Conservation (phyloP, 2,329 filamentous ascomycete species). For the Ophiostoma populinum region DNA sequence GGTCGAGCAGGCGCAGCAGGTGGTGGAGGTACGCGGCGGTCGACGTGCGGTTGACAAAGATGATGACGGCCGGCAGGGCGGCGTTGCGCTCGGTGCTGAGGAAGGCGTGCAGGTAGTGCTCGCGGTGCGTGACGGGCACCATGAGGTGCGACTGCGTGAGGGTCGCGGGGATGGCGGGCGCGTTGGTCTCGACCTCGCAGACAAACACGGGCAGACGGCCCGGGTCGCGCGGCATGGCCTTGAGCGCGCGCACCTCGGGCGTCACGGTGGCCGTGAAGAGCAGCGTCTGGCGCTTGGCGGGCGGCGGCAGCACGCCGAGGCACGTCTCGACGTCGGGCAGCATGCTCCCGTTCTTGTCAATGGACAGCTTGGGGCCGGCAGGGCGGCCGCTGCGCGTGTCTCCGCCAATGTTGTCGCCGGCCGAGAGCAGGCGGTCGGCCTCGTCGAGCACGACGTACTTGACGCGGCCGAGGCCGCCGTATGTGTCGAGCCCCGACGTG, state of each 20-base stretch:
- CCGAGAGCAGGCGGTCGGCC: constrained; percentile 72
- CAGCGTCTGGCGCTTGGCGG: constrained; percentile 69
- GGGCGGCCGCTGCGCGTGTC: not conserved
- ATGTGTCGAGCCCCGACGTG: constrained; percentile 79
- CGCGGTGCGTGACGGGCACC: constrained; percentile 78
- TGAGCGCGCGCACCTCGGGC: constrained; percentile 73
- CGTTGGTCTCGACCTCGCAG: constrained; percentile 67
- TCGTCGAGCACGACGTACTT: constrained; percentile 87
- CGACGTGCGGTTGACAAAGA: constrained; percentile 85
- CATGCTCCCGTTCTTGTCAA: constrained; percentile 57
- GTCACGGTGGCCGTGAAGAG: constrained; percentile 95
- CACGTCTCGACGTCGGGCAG: constrained; percentile 87
- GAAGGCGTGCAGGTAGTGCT: constrained; percentile 85
- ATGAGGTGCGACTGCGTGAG: constrained; percentile 75
- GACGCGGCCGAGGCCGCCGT: constrained; percentile 61
- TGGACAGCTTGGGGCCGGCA: not conserved
- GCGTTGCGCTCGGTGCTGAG: constrained; percentile 62
- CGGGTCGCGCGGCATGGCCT: constrained; percentile 52
- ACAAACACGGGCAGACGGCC: constrained; percentile 68
- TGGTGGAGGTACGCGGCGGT: constrained; percentile 85
- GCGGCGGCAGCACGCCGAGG: constrained; percentile 61
- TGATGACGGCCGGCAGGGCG: constrained; percentile 69
- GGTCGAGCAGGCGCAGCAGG: constrained; percentile 65
- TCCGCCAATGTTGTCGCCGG: constrained; percentile 14
- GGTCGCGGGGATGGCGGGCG: constrained; percentile 61